Base-by-base conservation (phyloP, 768 basidiomycete species). In the Baorangia bicolor region DNA sequence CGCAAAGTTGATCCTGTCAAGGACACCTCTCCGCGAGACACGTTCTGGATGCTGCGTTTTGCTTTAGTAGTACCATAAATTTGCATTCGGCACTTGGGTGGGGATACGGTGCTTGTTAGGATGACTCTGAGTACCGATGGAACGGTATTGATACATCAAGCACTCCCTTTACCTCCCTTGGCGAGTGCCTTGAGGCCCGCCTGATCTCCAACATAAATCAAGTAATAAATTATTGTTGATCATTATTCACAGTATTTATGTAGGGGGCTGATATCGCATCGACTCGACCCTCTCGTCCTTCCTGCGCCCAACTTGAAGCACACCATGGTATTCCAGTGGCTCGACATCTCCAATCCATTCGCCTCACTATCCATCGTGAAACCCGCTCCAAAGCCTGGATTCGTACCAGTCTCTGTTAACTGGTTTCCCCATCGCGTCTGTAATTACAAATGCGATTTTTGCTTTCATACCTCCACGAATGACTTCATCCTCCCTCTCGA, bases 361-460 rank as follows among this genome's bases (percentile, higher is more conserved):
- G 4, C 38, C 9, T 27, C 38, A 1, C 2, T 31, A 4, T 21
- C 38, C 40, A n/a, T 41, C 8, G 10, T 28, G 4, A 34, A 38
- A 43, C 42, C 47, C 25, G 27, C 34, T 8, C 38, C 47, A 5
- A 52, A 52, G 10, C 62, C 61, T 5, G 38, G 38, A 16, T 48
- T 64, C 20, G 37, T 60, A 1, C 61, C 61, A 10, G 47, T 57
- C 16, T 62, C 60, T 1, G 56, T 62, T 11, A 62, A 62, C 49
- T 62, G 53, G 59, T 62, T 62, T 10, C 54, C 53, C 12, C 37
- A 55, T 23, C 49, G 62, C 23, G 20, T 21, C 7, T 63, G 61
- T 21, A 75, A 74, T 40, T 74, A 75, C 47, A 53, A 62, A 18
- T 74, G 72, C 42, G 56, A 68, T 13, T 72, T 74, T 50, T 74